A percentile compares a stretch with the other conserved stretches of the same genome.
These are phyloP conservation scores for Yamadazyma kitorensis DNA, from an alignment of 805 yeast species.

Conservation along the genomic window DNA sequence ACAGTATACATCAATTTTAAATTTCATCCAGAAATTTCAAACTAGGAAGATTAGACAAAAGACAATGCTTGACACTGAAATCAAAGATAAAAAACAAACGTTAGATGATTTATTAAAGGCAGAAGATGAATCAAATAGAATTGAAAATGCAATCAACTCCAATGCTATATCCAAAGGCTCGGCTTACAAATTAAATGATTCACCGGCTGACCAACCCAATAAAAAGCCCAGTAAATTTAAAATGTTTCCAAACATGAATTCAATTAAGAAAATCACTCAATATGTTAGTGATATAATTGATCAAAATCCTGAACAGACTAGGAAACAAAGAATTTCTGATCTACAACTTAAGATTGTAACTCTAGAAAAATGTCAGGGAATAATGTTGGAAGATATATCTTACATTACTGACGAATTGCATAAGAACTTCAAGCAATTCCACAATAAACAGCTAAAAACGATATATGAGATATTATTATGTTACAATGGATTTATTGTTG, in stretches of 20 bases:
- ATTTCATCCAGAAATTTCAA: conserved; percentile 59
- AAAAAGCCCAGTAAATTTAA: conserved; percentile 35
- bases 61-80: conserved; percentile 27
- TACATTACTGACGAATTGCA: conserved; percentile 43
- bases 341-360: conserved; percentile 50
- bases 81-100: conserved; percentile 29
- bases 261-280: conserved; percentile 50
- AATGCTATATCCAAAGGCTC: conserved; percentile 21
- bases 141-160: conserved; percentile 22
- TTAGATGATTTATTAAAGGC: conserved; percentile 26
- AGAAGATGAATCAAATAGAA: conserved; percentile 27
- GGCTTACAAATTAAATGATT: conserved; percentile 18
- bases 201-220: conserved; percentile 6
- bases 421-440: conserved; percentile 49
- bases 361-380: conserved; percentile 48
- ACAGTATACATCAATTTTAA: conserved; percentile 57
- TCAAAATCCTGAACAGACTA: conserved; percentile 61
- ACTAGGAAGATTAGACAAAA: conserved; percentile 35
- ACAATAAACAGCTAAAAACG: conserved; percentile 47
- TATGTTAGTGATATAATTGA: conserved; percentile 57
- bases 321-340: conserved; percentile 50
- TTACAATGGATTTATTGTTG: conserved; percentile 54
- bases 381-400: conserved; percentile 40
- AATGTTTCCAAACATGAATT: conserved; percentile 30
- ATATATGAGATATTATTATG: conserved; percentile 50